Evolutionary conservation across 306 rosid genomes (phyloP).

Genomic region (Potentilla sterilis): DNA sequence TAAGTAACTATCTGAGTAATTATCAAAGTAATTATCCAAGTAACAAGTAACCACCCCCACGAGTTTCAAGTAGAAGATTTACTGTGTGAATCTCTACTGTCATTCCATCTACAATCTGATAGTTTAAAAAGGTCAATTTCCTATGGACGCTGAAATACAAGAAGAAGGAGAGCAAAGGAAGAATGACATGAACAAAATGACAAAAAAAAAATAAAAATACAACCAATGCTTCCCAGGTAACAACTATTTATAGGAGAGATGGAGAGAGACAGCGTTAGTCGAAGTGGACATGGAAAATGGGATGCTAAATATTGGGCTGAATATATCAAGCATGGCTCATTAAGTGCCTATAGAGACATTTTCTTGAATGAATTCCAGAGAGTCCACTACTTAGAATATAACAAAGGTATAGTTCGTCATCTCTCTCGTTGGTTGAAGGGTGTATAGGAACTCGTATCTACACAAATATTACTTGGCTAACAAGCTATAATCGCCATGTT

Average conservation of each 20-base stretch:
- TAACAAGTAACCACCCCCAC: slow-evolving; percentile 76
- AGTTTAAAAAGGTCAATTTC: slow-evolving; percentile 27
- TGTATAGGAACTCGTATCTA: neutral
- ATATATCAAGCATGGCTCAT: neutral
- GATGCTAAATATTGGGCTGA: neutral
- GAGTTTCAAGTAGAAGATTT: slow-evolving; percentile 89
- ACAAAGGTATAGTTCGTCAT: neutral
- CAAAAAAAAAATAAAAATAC: neutral
- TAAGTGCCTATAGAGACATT: neutral
- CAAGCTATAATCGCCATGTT: neutral
- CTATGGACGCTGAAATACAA: slow-evolving; percentile 11
- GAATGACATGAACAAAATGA: slow-evolving; percentile 7
- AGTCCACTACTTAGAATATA: neutral
- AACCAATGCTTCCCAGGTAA: neutral
- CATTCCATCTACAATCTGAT: slow-evolving; percentile 97
- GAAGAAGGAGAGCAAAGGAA: neutral
- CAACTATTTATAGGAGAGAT: neutral
- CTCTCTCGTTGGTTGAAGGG: neutral
- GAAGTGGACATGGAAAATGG: neutral
- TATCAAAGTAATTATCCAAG: no score
- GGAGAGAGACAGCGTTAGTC: no score
- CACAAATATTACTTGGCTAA: neutral
- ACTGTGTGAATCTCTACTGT: slow-evolving; percentile 80
- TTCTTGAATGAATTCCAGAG: neutral
- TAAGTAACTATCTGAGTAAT: no score